Conservation (phyloP, 176 grass and related monocot genomes). For the Saccharum officinarum region DNA sequence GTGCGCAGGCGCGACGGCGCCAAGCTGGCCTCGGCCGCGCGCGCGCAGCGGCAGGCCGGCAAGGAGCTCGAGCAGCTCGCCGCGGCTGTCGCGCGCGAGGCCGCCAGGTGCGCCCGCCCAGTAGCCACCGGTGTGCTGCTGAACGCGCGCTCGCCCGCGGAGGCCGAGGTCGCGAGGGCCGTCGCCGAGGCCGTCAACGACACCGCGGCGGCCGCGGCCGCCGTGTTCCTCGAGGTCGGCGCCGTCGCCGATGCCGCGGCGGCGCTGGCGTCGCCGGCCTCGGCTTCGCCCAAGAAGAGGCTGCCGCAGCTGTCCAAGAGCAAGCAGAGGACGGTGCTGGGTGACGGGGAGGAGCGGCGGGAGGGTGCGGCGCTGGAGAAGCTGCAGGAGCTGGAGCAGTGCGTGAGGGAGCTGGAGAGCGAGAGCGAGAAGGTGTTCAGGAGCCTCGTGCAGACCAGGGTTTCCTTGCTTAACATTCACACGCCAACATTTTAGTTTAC, state of each 20-base stretch:
- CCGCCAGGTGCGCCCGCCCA: neutral
- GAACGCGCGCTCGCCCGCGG: neutral
- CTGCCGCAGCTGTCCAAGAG: neutral
- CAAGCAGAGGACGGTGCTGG: neutral
- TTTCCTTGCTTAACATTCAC: constrained; percentile 76
- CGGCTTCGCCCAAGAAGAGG: neutral
- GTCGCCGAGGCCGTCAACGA: constrained; percentile 41
- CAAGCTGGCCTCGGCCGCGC: constrained; percentile 34
- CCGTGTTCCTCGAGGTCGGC: constrained; percentile 40
- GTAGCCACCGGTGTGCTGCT: no score
- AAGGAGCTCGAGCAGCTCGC: constrained; percentile 49
- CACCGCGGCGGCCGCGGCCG: constrained; percentile 24
- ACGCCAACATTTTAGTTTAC: constrained; percentile 34
- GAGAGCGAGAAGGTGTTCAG: constrained; percentile 71
- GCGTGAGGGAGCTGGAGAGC: constrained; percentile 60
- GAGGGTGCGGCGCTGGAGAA: constrained; percentile 25
- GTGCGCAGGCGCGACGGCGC: constrained; percentile 29
- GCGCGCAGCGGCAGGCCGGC: constrained; percentile 17
- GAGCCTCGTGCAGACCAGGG: constrained; percentile 55
- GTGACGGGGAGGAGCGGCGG: constrained; percentile 26
- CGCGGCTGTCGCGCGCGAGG: constrained; percentile 21
- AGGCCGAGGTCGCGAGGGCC: constrained; percentile 30
- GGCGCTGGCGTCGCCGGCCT: neutral
- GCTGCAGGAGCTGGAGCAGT: constrained; percentile 56
- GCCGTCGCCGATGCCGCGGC: constrained; percentile 32